These are phyloP conservation scores for Chaetomiaceae sp. DNA, from an alignment of 2,329 filamentous ascomycete species.

Conservation along the genomic window DNA sequence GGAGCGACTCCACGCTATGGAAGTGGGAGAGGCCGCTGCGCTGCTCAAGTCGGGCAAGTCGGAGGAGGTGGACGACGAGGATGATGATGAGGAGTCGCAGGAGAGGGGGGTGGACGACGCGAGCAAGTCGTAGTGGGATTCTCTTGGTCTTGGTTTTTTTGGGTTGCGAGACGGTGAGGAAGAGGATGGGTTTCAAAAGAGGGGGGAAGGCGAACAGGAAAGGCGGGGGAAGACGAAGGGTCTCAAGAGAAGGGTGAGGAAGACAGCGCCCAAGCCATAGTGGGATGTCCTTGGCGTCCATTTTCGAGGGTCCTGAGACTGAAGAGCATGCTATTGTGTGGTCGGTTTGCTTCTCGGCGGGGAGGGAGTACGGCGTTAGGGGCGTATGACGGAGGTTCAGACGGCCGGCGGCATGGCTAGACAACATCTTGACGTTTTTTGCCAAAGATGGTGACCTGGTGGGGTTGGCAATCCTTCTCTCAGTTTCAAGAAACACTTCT, in stretches of 20 bases:
- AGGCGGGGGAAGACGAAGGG: conserved; percentile 29
- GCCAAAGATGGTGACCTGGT: not conserved
- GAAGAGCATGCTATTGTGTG: not conserved
- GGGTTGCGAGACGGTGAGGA: too few relatives aligned
- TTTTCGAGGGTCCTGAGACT: not conserved
- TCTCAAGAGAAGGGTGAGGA: conserved; percentile 12
- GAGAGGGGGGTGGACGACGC: conserved; percentile 7
- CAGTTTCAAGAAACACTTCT: too few relatives aligned
- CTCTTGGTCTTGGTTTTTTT: not conserved
- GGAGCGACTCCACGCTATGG: conserved; percentile 56
- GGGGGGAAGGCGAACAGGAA: too few relatives aligned
- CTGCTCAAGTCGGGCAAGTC: conserved; percentile 33
- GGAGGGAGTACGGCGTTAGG: not conserved
- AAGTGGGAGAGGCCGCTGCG: conserved; percentile 54
- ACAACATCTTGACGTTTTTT: not conserved
- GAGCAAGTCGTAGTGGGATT: not conserved
- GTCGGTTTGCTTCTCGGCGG: not conserved
- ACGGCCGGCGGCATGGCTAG: not conserved
- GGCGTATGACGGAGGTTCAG: not conserved
- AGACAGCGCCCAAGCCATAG: not conserved
- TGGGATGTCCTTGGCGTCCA: not conserved
- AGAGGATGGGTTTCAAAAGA: too few relatives aligned
- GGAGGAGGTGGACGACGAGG: conserved; percentile 27
- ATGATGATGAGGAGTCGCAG: conserved; percentile 26
- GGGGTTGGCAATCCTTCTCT: too few relatives aligned